Conservation (phyloP, 192 early-diverging fungal species). For the Mortierella hygrophila region DNA sequence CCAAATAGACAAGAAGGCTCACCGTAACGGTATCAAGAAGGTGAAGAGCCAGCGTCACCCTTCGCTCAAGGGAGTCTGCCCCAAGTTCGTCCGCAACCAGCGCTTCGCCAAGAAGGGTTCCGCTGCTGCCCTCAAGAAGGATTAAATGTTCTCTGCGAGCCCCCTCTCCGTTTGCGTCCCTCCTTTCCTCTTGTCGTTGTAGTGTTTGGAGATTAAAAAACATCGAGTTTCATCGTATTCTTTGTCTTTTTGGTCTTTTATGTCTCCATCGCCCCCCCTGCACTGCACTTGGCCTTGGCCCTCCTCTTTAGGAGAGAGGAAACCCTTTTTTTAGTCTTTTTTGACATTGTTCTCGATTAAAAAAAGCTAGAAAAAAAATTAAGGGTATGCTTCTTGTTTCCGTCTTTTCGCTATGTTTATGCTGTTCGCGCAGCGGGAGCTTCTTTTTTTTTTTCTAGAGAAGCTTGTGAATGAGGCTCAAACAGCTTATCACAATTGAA, state of each 20-base stretch:
- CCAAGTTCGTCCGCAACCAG: slow-evolving; percentile 99
- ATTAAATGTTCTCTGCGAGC: slow-evolving; percentile 17
- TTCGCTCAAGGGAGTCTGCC: slow-evolving; percentile 92
- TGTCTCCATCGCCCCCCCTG: neutral
- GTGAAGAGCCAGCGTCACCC: slow-evolving; percentile 88
- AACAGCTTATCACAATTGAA: no score
- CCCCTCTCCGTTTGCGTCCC: neutral
- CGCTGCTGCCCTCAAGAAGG: slow-evolving; percentile 65
- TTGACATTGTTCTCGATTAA: neutral
- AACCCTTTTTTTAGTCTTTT: neutral
- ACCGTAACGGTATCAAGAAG: slow-evolving; percentile 99
- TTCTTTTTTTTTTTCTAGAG: no score
- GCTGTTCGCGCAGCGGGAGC: no score
- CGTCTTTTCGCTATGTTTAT: no score
- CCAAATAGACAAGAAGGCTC: slow-evolving; percentile 90
- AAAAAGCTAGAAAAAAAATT: neutral
- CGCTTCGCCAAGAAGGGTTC: slow-evolving; percentile 91
- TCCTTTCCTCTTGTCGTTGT: slow-evolving; percentile 11
- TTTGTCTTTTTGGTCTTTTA: neutral
- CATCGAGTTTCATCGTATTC: slow-evolving; percentile 18
- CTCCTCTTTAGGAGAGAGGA: slow-evolving; percentile 2
- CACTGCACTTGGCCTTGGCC: slow-evolving; percentile 4
- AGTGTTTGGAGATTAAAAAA: slow-evolving; percentile 17
- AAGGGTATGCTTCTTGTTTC: neutral
- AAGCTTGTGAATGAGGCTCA: no score